phyloP scores from a whole-genome alignment of 2,329 filamentous ascomycete species.

The Aspergillus flavus region DNA sequence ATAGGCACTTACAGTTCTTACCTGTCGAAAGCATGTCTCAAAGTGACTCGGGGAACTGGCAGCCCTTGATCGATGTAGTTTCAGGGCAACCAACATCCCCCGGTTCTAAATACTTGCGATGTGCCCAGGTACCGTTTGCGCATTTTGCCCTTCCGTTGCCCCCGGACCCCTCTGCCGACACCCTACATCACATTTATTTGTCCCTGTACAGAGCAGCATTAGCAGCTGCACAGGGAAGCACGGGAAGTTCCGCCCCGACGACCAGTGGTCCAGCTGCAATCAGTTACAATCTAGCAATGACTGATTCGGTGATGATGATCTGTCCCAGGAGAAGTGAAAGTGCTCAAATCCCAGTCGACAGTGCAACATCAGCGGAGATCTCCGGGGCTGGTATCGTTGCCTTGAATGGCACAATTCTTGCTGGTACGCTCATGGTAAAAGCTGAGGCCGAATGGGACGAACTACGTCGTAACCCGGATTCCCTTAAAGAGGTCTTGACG shows the following conservation, averaged over 20 bases:
- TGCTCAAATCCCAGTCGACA: constrained; percentile 42
- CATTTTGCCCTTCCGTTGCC: constrained; percentile 51
- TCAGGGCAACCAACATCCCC: constrained; percentile 15
- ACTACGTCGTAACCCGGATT: constrained; percentile 43
- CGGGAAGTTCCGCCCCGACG: constrained; percentile 15
- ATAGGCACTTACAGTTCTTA: constrained; percentile 52
- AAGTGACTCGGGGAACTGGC: constrained; percentile 44
- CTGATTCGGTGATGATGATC: constrained; percentile 56
- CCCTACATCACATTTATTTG: constrained; percentile 42
- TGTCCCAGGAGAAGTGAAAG: constrained; percentile 53
- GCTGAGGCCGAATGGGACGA: constrained; percentile 56
- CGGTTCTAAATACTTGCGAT: constrained; percentile 27
- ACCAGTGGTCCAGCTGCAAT: constrained; percentile 47
- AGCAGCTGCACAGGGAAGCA: constrained; percentile 27
- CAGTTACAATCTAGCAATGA: constrained; percentile 63
- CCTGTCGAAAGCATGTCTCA: constrained; percentile 49
- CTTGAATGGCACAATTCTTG: constrained; percentile 60
- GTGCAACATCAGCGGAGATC: constrained; percentile 35
- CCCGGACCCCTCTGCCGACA: constrained; percentile 40
- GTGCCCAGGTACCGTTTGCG: constrained; percentile 50
- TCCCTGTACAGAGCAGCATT: constrained; percentile 46
- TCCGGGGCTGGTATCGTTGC: constrained; percentile 46
- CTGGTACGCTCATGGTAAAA: constrained; percentile 63
- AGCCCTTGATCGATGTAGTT: constrained; percentile 50
- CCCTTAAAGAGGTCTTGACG: constrained; percentile 48